Base-by-base conservation (phyloP, 805 yeast species). In the Kurtzmaniella cleridarum region DNA sequence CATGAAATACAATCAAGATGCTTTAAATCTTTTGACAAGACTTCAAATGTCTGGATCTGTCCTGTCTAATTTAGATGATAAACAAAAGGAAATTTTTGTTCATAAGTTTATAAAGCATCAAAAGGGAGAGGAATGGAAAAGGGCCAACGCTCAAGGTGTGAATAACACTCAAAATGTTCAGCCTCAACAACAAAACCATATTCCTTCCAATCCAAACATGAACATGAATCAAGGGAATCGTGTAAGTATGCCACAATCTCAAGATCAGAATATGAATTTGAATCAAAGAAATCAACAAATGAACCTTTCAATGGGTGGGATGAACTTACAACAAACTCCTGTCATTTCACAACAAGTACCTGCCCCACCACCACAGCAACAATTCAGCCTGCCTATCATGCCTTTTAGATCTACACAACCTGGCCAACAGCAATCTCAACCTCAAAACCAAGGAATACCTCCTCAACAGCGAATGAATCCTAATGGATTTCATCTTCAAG, bases 71-170 rank as follows among this genome's bases (percentile, higher is more conserved):
- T 51, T 67, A 43, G 71, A 66, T 39, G 65, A 54, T 32, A 40
- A 51, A 11, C 70, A 60, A 41, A 62, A 59, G 45, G 71, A 65
- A 38, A 59, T 49, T 35, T 68, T 66, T 41, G 59, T 69, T 23
- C 49, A 63, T 24, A 64, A 62, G 44, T 69, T 50, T 47, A 64
- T 69, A 30, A 44, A 57, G 17, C 72, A 67, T 44, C 71, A 67
- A 44, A 68, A 68, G 36, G 47, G 49, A 9, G 43, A 44, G 15
- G 43, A 49, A 12, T 57, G 64, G 62, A 55, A 50, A 28, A 60
- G 57, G 31, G 66, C 60, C 43, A 52, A 60, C 36, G 57, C 52
- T 14, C 54, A 44, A 35, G 20, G 20, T 8, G 46, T 27, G 5
- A 26, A 23, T 24, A 40, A 16, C 31, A 27, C 29, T 36, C 24